phyloP scores from a whole-genome alignment of 2,329 filamentous ascomycete species.

The Emergomyces pasteurianus region DNA sequence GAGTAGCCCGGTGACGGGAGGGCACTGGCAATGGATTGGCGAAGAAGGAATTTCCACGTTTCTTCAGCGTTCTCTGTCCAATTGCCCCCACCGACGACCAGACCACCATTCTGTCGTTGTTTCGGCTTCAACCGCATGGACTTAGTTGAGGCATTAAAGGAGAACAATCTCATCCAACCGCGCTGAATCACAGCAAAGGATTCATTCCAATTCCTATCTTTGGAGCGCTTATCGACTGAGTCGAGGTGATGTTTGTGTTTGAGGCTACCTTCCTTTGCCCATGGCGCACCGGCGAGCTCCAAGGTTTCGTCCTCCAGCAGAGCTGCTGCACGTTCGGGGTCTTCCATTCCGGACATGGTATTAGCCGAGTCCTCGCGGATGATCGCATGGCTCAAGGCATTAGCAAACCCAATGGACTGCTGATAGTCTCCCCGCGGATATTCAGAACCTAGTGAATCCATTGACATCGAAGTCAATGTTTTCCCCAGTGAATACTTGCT shows the following conservation, averaged over 20 bases:
- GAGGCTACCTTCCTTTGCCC: constrained; percentile 93
- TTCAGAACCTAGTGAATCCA: constrained; percentile 75
- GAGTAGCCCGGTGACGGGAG: constrained; percentile 89
- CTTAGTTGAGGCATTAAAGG: constrained; percentile 69
- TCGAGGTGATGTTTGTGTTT: constrained; percentile 96
- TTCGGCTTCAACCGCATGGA: constrained; percentile 49
- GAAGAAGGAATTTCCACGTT: constrained; percentile 72
- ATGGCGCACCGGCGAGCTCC: constrained; percentile 85
- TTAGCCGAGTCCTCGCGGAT: constrained; percentile 63
- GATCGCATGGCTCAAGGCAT: constrained; percentile 90
- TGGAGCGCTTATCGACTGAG: constrained; percentile 78
- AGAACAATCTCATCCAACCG: constrained; percentile 87
- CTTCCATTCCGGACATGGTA: constrained; percentile 43
- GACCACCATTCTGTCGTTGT: constrained; percentile 43
- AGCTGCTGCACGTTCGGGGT: constrained; percentile 48
- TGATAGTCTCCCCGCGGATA: constrained; percentile 73
- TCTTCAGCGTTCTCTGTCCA: constrained; percentile 96
- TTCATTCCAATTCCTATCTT: constrained; percentile 87
- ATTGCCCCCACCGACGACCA: constrained; percentile 84
- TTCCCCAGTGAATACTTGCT: constrained; percentile 87
- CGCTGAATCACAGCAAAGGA: constrained; percentile 95
- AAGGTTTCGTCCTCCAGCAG: constrained; percentile 86
- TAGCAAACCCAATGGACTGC: constrained; percentile 94
- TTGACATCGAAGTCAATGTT: constrained; percentile 80
- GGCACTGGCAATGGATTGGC: constrained; percentile 82